Base-by-base conservation (phyloP, 208 protist species). In the Sergeia podlipaevii region DNA sequence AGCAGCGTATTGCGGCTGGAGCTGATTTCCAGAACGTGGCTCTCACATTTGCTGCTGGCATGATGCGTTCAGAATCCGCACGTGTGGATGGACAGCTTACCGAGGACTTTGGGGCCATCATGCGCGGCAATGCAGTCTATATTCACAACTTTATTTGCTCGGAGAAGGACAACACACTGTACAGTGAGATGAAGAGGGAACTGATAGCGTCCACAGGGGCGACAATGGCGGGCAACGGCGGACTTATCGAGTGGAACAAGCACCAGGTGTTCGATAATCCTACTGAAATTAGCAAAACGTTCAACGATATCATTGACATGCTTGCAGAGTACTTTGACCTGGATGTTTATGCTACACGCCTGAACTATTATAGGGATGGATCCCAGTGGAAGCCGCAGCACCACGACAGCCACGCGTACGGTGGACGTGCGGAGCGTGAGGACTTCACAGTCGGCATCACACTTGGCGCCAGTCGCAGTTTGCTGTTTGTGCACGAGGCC, bases 341-440 rank as follows among this genome's bases (percentile, higher is more conserved):
- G 1, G 89, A 97, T 18, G 77, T 94, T 36, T 96, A 93, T 72
- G 89, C 89, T 13, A 91, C 85, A 7, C 71, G 92, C 20, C 72
- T 97, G 32, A 97, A 97, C 55, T 95, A 94, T 63, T 97, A 97
- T 67, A 77, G 82, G 4, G 84, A 97, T 50, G 86, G 86, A 0
- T 77, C 74, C 0, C 84, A 95, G 53, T 97, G 92, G 92, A 97
- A 97, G 68, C 90, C 92, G 32, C 90, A 95, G 68, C 92, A 97
- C 54, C 86, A 95, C 56, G 91, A 97, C 77, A 94, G 85, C 60
- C 91, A 97, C 70, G 89, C 91, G 10, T 97, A 95, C 58, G 88
- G 75, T 39, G 85, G 73, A 0, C 58, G 77, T 18, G 67, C 54
- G 4, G 38, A 80, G 27, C 57, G 77, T 2, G 89, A 97, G 65